Evolutionary conservation across 495 filamentous ascomycete genomes (phyloP).

Genomic region (Lasiosphaeria ovina): DNA sequence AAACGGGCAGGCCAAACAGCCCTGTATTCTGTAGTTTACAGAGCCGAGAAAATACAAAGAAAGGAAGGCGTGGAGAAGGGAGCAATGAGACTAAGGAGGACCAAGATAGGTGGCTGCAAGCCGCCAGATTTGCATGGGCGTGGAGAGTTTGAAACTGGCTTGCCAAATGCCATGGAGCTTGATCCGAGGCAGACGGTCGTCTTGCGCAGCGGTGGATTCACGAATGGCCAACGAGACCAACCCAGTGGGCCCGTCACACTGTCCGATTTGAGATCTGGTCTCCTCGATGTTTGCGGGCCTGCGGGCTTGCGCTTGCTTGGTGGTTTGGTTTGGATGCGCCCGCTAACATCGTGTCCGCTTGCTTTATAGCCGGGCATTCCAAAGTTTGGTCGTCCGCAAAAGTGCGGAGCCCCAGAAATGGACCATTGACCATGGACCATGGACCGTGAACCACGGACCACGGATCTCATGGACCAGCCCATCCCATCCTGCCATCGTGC

Average conservation of each 20-base stretch:
- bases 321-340: slow-evolving; percentile 20
- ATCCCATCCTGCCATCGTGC: slow-evolving; percentile 21
- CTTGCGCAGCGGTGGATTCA: slow-evolving; percentile 15
- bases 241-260: not conserved
- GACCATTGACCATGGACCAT: not conserved
- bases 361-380: slow-evolving; percentile 15
- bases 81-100: not conserved
- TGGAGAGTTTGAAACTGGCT: slow-evolving; percentile 25
- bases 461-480: slow-evolving; percentile 11
- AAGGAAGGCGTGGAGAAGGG: not conserved
- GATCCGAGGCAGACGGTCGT: slow-evolving; percentile 14
- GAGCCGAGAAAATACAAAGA: slow-evolving; percentile 10
- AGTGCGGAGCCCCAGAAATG: slow-evolving; percentile 25
- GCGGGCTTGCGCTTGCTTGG: slow-evolving; percentile 16
- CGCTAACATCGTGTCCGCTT: slow-evolving; percentile 8
- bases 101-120: slow-evolving; percentile 15
- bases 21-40: slow-evolving; percentile 7
- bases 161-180: slow-evolving; percentile 14
- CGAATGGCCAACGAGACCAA: slow-evolving; percentile 9
- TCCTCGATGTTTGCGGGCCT: not conserved
- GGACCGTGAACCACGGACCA: not conserved
- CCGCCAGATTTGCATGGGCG: slow-evolving; percentile 17
- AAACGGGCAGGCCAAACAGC: slow-evolving; percentile 12
- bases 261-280: not conserved
- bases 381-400: slow-evolving; percentile 20